Conservation (phyloP, 305 asterid genomes). For the Nicotiana rustica region DNA sequence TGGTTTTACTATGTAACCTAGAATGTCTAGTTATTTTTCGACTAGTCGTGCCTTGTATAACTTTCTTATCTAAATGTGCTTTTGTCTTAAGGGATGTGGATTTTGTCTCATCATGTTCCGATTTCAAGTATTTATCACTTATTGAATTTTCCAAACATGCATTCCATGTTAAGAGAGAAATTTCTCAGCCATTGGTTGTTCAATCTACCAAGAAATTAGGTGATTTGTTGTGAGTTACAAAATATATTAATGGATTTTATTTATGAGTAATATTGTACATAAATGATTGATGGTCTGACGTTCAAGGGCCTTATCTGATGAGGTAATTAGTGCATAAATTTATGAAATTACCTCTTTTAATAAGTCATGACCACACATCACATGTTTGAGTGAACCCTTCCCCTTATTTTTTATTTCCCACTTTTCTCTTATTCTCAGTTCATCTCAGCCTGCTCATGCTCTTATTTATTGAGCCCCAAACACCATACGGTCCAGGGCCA, state of each 20-base stretch:
- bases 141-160: not conserved
- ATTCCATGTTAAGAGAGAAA: slow-evolving; percentile 14
- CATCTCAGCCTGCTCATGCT: not conserved
- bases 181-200: slow-evolving; percentile 26
- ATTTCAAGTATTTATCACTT: not conserved
- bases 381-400: not conserved
- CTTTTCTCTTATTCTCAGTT: not conserved
- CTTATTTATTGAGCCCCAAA: not conserved
- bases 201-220: slow-evolving; percentile 17
- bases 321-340: not conserved
- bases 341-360: not conserved
- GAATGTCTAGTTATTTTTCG: not conserved
- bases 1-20: slow-evolving; percentile 9
- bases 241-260: not conserved
- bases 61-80: not conserved
- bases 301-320: not conserved
- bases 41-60: not conserved
- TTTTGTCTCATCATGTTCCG: not conserved
- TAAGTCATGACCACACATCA: not conserved
- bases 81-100: not conserved
- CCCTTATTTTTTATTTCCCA: not conserved
- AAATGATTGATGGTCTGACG: not conserved
- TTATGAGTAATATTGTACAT: not conserved
- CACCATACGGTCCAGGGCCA: not conserved
- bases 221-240: not conserved